Evolutionary conservation across 1,139 yeast genomes (phyloP).

Genomic region (Pichia sorboxylosa): DNA sequence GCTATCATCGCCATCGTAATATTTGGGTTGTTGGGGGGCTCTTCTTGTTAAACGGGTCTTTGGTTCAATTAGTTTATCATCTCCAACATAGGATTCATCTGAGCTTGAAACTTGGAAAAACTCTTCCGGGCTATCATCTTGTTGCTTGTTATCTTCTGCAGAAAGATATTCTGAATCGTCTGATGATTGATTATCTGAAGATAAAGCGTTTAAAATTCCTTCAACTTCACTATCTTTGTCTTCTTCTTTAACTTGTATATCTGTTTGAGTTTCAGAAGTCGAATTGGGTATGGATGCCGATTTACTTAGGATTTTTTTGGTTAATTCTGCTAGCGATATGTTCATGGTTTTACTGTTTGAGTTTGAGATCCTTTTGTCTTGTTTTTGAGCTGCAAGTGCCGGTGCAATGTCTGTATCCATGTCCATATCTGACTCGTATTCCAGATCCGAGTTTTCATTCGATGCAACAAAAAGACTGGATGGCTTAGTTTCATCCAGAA

Average conservation of each 20-base stretch:
- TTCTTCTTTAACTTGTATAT: neutral
- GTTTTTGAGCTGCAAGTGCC: neutral
- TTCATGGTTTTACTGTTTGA: slow-evolving; percentile 1
- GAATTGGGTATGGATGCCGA: slow-evolving; percentile 1
- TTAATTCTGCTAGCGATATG: slow-evolving; percentile 12
- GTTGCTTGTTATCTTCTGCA: neutral
- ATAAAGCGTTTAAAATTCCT: neutral
- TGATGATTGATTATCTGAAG: too few species aligned
- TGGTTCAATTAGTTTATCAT: neutral
- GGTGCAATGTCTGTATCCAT: neutral
- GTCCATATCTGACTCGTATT: slow-evolving; percentile 1
- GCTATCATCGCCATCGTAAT: too few species aligned
- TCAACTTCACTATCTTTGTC: neutral
- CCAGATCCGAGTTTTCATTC: neutral
- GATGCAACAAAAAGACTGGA: neutral
- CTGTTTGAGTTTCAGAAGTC: neutral
- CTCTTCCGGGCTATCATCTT: neutral
- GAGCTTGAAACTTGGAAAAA: neutral
- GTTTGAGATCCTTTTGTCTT: neutral
- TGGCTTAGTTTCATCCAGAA: neutral
- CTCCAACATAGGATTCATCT: neutral
- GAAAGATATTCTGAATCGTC: neutral
- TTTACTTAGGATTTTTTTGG: slow-evolving; percentile 10
- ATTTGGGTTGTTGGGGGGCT: too few species aligned
- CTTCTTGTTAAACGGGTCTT: neutral